Evolutionary conservation across 805 yeast species (phyloP).

Genomic region (Cyberlindnera mycetangii): DNA sequence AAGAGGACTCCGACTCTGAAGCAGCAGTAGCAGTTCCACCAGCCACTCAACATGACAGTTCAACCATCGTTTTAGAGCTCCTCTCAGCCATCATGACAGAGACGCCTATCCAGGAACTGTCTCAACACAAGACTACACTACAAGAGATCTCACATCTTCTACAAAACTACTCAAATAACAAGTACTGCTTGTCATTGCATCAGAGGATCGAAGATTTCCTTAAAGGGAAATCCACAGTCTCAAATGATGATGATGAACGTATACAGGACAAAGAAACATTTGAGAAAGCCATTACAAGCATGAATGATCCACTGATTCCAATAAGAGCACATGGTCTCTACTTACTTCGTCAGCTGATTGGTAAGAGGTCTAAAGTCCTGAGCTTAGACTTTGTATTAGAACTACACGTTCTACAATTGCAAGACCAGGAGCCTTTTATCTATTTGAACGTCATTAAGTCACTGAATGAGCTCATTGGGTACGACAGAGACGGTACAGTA

Average conservation of each 20-base stretch:
- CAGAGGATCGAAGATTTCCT: slow-evolving; percentile 20
- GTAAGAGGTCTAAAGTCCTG: slow-evolving; percentile 47
- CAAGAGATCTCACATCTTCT: slow-evolving; percentile 28
- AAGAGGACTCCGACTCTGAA: slow-evolving; percentile 27
- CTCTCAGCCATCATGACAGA: slow-evolving; percentile 37
- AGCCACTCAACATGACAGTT: slow-evolving; percentile 19
- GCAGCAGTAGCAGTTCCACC: slow-evolving; percentile 15
- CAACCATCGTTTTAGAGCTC: slow-evolving; percentile 36
- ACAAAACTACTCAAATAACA: slow-evolving; percentile 10
- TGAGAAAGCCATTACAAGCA: slow-evolving; percentile 58
- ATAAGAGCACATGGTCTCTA: slow-evolving; percentile 83
- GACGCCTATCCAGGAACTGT: slow-evolving; percentile 22
- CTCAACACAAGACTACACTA: slow-evolving; percentile 26
- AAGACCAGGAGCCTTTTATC: slow-evolving; percentile 82
- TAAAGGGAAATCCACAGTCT: slow-evolving; percentile 5
- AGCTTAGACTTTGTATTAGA: slow-evolving; percentile 52
- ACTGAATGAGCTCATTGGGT: slow-evolving; percentile 54
- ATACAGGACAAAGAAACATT: slow-evolving; percentile 38
- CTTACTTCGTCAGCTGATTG: slow-evolving; percentile 54
- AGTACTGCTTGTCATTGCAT: slow-evolving; percentile 18
- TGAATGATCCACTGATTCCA: slow-evolving; percentile 80
- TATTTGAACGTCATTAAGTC: slow-evolving; percentile 84
- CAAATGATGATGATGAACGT: slow-evolving; percentile 9
- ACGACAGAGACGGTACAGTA: slow-evolving; percentile 37
- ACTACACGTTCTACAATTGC: slow-evolving; percentile 60